Percentiles rank a stretch among this genome's conserved stretches.
Conservation (phyloP, 1,284 basidiomycete genomes). For the Grifola frondosa region DNA sequence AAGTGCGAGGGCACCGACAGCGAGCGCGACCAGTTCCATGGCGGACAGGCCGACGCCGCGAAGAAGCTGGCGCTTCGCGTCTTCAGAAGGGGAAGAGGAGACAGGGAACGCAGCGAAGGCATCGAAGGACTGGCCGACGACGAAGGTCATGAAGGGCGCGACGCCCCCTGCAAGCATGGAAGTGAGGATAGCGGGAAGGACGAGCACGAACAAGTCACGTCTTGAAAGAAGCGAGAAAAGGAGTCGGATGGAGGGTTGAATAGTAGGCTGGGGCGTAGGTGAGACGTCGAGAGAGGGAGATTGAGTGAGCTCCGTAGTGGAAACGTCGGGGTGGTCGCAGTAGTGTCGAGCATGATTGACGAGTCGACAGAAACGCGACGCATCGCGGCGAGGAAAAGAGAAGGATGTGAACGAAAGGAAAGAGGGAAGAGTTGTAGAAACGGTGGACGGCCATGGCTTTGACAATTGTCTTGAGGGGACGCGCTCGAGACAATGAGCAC, state of each 20-base stretch:
- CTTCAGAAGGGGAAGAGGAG: conserved; percentile 43
- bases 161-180: conserved; percentile 76
- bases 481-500: conserved; percentile 6
- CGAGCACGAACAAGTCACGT: conserved; percentile 54
- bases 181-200: conserved; percentile 72
- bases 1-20: conserved; percentile 66
- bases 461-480: conserved; percentile 25
- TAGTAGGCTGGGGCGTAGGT: conserved; percentile 23
- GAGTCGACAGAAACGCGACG: conserved; percentile 36
- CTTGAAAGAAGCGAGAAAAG: conserved; percentile 67
- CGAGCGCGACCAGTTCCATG: conserved; percentile 72
- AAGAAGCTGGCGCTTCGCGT: conserved; percentile 55
- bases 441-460: conserved; percentile 30
- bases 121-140: conserved; percentile 86
- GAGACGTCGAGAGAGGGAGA: conserved; percentile 28
- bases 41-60: conserved; percentile 60
- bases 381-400: conserved; percentile 28
- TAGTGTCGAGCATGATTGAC: conserved; percentile 35
- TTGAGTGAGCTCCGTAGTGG: conserved; percentile 27
- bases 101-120: conserved; percentile 66
- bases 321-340: conserved; percentile 29
- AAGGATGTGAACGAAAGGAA: conserved; percentile 21
- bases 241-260: conserved; percentile 49
- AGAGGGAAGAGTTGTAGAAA: conserved; percentile 15
- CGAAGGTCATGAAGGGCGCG: conserved; percentile 91